phyloP scores from a whole-genome alignment of 2,329 filamentous ascomycete species.

The Aspergillus japonicus region DNA sequence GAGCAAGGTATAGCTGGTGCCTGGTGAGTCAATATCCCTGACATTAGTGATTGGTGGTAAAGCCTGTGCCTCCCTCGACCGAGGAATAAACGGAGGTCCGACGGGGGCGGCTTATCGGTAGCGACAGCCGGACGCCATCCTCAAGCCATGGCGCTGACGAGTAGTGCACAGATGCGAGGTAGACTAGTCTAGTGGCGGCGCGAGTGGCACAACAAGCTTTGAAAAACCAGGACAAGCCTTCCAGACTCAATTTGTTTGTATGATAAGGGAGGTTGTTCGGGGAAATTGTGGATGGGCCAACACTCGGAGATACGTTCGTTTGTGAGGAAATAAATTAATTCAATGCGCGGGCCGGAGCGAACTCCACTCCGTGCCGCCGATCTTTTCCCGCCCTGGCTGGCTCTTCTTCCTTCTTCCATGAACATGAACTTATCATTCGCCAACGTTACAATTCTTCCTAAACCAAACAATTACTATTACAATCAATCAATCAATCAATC shows the following conservation, averaged over 20 bases:
- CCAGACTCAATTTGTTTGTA: not conserved
- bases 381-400: not conserved
- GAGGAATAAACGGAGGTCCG: slow-evolving; percentile 4
- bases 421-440: too few species aligned
- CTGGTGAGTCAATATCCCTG: not conserved
- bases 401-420: too few species aligned
- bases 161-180: not conserved
- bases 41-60: not conserved
- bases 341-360: not conserved
- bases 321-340: too few species aligned
- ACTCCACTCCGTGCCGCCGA: not conserved
- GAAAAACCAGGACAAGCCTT: not conserved
- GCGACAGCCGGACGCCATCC: not conserved
- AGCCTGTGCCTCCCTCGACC: not conserved
- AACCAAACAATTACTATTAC: too few species aligned
- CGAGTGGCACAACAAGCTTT: not conserved
- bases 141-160: not conserved
- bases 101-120: slow-evolving; percentile 1
- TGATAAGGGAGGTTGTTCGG: not conserved
- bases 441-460: too few species aligned
- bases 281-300: not conserved
- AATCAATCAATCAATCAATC: not conserved
- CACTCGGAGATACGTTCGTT: not conserved
- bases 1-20: not conserved
- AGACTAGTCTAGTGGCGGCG: not conserved